Evolutionary conservation across 176 grass and related monocot species (phyloP), one percentile per base, ranked within the genome.

Genomic region (Saccharum officinarum): DNA sequence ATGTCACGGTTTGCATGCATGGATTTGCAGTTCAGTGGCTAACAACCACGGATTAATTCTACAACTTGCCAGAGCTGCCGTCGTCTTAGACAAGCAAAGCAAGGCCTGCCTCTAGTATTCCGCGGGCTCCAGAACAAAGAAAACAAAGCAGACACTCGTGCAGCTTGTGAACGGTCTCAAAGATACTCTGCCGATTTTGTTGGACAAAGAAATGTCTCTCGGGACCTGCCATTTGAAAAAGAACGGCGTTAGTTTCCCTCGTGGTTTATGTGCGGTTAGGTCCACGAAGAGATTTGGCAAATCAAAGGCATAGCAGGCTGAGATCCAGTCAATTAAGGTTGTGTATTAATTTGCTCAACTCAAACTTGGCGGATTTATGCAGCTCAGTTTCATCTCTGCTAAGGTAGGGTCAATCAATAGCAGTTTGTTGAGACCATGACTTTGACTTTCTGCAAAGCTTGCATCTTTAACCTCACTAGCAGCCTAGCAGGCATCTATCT

Each of bases 401-500:
- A 45, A 31, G 37, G 28, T 46, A 11, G 4, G 12, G 82, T 89
- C 82, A 76, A 75, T 50, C 39, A 14, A 37, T 11, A 33, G 20
- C 30, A 65, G 54, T 77, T 57, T 55, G 78, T 42, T 66, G 64
- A 42, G 47, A 76, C 78, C 33, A 78, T 59, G 88, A 86, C 73
- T 90, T 83, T 39, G 9, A 28, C 28, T 28, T 28, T 28, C 28
- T 79, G 74, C 3, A 74, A 71, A 52, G 68, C 34, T n/a, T 69
- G 9, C 70, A 9, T 25, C 18, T 71, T 8, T 6, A n/a, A 71
- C 41, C 16, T 77, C 54, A 41, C 44, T 76, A 63, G 23, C 23
- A 63, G 60, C 18, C 60, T 47, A 68, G 38, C 13, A 70, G 47
- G 60, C 45, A 55, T 22, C 2, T 8, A 12, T 84, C 68, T 3